These are phyloP conservation scores for Aleurites moluccanus DNA, from an alignment of 441 rosid genomes.

Conservation along the genomic window DNA sequence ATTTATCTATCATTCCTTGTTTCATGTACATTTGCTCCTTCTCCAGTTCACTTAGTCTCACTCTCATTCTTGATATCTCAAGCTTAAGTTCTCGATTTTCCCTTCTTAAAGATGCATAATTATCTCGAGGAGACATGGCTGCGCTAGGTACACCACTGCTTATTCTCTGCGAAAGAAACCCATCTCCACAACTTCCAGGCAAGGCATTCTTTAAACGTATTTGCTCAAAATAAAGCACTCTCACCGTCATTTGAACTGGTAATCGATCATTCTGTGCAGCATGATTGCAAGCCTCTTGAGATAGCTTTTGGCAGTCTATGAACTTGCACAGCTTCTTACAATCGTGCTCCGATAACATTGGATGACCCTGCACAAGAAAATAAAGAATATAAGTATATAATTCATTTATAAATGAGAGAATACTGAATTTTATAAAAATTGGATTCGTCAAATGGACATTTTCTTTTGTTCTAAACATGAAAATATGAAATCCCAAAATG, in stretches of 20 bases:
- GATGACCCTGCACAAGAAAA: constrained; percentile 56
- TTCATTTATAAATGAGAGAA: too few species aligned
- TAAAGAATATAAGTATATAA: background rate
- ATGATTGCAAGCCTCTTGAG: constrained; percentile 70
- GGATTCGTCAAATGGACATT: too few species aligned
- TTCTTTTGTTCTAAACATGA: too few species aligned
- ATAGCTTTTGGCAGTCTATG: constrained; percentile 69
- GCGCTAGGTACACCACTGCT: constrained; percentile 74
- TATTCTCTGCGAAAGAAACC: constrained; percentile 55
- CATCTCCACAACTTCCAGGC: constrained; percentile 63
- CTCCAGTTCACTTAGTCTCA: constrained; percentile 81
- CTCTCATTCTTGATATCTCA: constrained; percentile 88
- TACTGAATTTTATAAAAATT: too few species aligned
- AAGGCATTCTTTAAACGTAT: constrained; percentile 63
- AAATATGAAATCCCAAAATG: too few species aligned
- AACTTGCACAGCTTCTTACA: constrained; percentile 69
- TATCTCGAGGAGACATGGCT: constrained; percentile 81
- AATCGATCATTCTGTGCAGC: constrained; percentile 76
- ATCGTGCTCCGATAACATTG: constrained; percentile 64
- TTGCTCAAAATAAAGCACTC: constrained; percentile 66
- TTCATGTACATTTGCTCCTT: constrained; percentile 80
- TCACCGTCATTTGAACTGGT: constrained; percentile 60
- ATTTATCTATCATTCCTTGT: constrained; percentile 68
- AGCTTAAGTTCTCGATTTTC: constrained; percentile 89
- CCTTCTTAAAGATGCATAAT: constrained; percentile 77